phyloP scores from a whole-genome alignment of 768 basidiomycete genomes.

The Pleurotus pulmonarius region DNA sequence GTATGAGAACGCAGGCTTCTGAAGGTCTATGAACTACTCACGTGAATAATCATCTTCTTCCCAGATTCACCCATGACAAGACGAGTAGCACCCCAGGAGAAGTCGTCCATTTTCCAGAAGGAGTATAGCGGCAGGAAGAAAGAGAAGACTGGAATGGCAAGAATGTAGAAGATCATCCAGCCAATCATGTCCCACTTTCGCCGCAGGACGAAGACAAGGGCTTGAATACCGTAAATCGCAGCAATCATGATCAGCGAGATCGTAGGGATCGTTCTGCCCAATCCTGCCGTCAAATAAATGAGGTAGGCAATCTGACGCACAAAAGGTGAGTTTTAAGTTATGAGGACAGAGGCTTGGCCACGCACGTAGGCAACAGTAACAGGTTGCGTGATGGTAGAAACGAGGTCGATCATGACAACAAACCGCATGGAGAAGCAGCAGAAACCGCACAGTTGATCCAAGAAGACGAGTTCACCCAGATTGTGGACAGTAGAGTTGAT shows the following conservation, averaged over 20 bases:
- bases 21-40: slow-evolving; percentile 33
- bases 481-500: slow-evolving; percentile 99
- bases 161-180: slow-evolving; percentile 95
- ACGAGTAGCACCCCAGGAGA: slow-evolving; percentile 94
- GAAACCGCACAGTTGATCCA: slow-evolving; percentile 92
- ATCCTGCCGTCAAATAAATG: slow-evolving; percentile 70
- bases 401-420: slow-evolving; percentile 92
- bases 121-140: slow-evolving; percentile 92
- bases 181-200: slow-evolving; percentile 99
- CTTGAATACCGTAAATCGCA: slow-evolving; percentile 93
- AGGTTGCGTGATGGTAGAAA: slow-evolving; percentile 82
- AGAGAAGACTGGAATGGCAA: slow-evolving; percentile 91
- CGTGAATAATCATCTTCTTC: slow-evolving; percentile 94
- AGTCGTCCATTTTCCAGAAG: slow-evolving; percentile 98
- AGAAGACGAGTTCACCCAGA: slow-evolving; percentile 85
- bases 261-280: slow-evolving; percentile 66
- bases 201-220: slow-evolving; percentile 85
- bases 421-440: slow-evolving; percentile 99
- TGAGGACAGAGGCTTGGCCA: slow-evolving; percentile 16
- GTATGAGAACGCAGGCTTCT: slow-evolving; percentile 6
- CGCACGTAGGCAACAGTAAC: slow-evolving; percentile 88
- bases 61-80: slow-evolving; percentile 91
- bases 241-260: slow-evolving; percentile 90
- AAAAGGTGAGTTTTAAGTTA: slow-evolving; percentile 12
- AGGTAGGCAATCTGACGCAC: slow-evolving; percentile 74